These are phyloP conservation scores for Vigna radiata DNA, from an alignment of 306 rosid species.

Conservation along the genomic window DNA sequence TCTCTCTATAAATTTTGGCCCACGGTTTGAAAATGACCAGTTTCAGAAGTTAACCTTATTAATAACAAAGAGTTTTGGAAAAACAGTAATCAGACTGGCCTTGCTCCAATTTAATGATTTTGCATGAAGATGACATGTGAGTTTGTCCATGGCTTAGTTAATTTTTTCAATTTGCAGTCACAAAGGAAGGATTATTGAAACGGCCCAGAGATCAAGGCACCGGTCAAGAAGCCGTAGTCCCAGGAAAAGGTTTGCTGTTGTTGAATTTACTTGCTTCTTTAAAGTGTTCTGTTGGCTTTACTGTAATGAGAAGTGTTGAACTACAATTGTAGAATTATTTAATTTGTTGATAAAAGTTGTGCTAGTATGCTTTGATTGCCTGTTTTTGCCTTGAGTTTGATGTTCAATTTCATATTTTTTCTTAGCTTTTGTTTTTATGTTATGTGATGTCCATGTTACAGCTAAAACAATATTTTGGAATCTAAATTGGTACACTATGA, in stretches of 20 bases:
- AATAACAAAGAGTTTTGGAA: not conserved
- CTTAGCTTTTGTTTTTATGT: constrained; percentile 2
- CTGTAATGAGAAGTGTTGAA: not conserved
- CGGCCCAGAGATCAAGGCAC: constrained; percentile 56
- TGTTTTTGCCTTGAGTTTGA: not conserved
- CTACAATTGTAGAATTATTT: not conserved
- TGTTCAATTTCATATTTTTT: not conserved
- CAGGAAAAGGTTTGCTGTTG: constrained; percentile 57
- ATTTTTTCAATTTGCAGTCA: constrained; percentile 57
- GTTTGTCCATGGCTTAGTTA: constrained; percentile 16
- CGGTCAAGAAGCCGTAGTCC: constrained; percentile 91
- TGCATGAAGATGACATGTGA: not conserved
- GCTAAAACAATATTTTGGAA: not conserved
- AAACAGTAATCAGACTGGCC: not conserved
- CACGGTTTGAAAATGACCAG: not conserved
- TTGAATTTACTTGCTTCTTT: not conserved
- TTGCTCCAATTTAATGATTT: not conserved
- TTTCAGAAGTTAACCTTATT: not conserved
- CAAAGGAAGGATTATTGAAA: constrained; percentile 81
- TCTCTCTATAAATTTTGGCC: not conserved
- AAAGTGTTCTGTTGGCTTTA: not conserved
- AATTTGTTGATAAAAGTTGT: not conserved
- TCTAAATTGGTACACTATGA: not conserved
- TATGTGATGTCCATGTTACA: not conserved
- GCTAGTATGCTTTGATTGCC: not conserved